Percentiles rank a stretch among this genome's conserved stretches.
These are phyloP conservation scores for Alternaria longipes DNA, from an alignment of 2,329 filamentous ascomycete genomes.

Conservation along the genomic window DNA sequence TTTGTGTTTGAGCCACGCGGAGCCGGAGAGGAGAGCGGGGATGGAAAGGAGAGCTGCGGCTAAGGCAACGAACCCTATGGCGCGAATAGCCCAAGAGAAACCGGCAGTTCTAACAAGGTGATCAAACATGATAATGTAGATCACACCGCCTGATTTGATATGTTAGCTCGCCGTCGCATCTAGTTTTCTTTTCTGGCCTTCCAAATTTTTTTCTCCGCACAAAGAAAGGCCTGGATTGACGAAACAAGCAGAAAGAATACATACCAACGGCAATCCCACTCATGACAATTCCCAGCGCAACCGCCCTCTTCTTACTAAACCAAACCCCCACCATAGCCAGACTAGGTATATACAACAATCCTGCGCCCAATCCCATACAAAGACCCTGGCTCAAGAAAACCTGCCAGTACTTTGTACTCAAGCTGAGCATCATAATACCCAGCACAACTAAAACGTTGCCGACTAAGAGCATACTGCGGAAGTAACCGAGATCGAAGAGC, in stretches of 20 bases:
- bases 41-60: constrained; percentile 43
- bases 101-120: constrained; percentile 35
- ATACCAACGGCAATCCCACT: constrained; percentile 51
- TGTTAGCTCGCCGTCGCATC: constrained; percentile 13
- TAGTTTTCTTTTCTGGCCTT: neutral
- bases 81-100: constrained; percentile 50
- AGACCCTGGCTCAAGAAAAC: constrained; percentile 64
- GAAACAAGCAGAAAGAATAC: constrained; percentile 10
- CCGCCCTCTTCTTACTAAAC: constrained; percentile 45
- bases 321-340: constrained; percentile 49
- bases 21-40: constrained; percentile 47
- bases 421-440: constrained; percentile 69
- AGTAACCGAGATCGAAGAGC: constrained; percentile 59
- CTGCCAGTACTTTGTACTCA: constrained; percentile 65
- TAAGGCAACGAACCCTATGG: constrained; percentile 48
- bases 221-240: neutral
- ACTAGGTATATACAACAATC: constrained; percentile 50
- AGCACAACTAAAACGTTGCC: constrained; percentile 66
- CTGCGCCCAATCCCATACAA: constrained; percentile 55
- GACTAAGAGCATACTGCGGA: constrained; percentile 54
- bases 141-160: constrained; percentile 40
- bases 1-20: constrained; percentile 34
- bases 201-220: neutral
- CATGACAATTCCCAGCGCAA: constrained; percentile 51
- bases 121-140: constrained; percentile 51